Evolutionary conservation across 2,329 filamentous ascomycete genomes (phyloP), one percentile per base, ranked within the genome.

Genomic region (Cryphonectria japonica): DNA sequence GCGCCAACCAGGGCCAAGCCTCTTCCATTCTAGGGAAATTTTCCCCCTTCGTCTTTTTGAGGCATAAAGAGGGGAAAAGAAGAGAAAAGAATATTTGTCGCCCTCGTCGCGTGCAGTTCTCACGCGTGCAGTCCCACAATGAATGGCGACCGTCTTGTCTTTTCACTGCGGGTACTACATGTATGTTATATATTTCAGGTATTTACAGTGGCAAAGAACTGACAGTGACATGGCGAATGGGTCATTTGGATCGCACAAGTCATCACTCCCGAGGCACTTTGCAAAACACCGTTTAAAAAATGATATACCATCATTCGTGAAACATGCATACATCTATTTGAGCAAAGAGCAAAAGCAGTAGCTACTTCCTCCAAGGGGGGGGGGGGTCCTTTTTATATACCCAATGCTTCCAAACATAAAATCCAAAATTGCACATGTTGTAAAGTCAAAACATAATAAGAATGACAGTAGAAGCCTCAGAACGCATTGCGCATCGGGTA

Each of bases 401-500:
- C 59, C 34, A 39, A 61, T 61, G 34, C 59, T 37, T 61, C 59
- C 32, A 61, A 11, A 39, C 26, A 34, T 9, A 11, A 39, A 64
- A 64, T 26, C n/a, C 37, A 52, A 9, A 67, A 16, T n/a, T 37
- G 8, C 29, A 57, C n/a, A 37, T 39, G 37, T 19, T 50, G 9
- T n/a, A 8, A 22, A n/a, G 19, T 46, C 16, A 39, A 60, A 32
- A n/a, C n/a, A 46, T 16, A 29, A 41, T 13, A 39, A 26, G 13
- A 37, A 26, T 57, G 41, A 66, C 34, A 69, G 52, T 41, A 69
- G 50, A 66, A 63, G 67, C 70, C 46, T 62, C 67, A 67, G 43
- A 66, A 69, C 59, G 59, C 64, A 72, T 66, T 32, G 66, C 66
- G 69, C 69, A 61, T 61, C 71, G 71, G 71, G 71, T 73, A 73